Conservation (phyloP, 495 filamentous ascomycete genomes). For the Penicillium paradoxum region DNA sequence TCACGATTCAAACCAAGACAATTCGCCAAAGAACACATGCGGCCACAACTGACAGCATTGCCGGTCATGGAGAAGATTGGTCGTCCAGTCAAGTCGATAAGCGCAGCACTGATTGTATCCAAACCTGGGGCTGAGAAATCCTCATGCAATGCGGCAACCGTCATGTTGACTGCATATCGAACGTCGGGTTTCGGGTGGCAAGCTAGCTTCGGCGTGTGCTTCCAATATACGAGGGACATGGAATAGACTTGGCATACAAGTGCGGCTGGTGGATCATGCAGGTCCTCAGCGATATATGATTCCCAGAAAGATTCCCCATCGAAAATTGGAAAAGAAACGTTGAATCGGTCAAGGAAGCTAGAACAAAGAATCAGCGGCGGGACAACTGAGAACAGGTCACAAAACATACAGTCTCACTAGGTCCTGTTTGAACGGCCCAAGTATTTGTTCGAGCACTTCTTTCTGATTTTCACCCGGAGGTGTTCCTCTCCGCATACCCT, state of each 20-base stretch:
- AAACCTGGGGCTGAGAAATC: conserved; percentile 48
- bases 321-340: conserved; percentile 50
- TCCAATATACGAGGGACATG: conserved; percentile 49
- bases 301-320: conserved; percentile 48
- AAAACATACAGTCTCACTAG: conserved; percentile 44
- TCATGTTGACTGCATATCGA: conserved; percentile 49
- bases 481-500: conserved; percentile 43
- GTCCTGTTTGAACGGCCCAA: conserved; percentile 48
- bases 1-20: conserved; percentile 50
- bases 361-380: conserved; percentile 5
- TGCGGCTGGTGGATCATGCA: conserved; percentile 44
- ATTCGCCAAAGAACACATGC: conserved; percentile 46
- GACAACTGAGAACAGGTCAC: background rate
- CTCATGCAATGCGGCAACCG: conserved; percentile 47
- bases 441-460: conserved; percentile 51
- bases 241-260: conserved; percentile 52
- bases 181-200: conserved; percentile 47
- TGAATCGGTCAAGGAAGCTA: conserved; percentile 49
- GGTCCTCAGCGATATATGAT: conserved; percentile 36
- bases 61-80: conserved; percentile 51
- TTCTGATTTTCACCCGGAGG: conserved; percentile 49
- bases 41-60: conserved; percentile 48
- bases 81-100: conserved; percentile 47
- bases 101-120: conserved; percentile 44
- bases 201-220: conserved; percentile 39